Percentiles rank a stretch among this genome's conserved stretches.
Conservation (phyloP, 768 basidiomycete genomes). For the Phlegmacium glaucopus region DNA sequence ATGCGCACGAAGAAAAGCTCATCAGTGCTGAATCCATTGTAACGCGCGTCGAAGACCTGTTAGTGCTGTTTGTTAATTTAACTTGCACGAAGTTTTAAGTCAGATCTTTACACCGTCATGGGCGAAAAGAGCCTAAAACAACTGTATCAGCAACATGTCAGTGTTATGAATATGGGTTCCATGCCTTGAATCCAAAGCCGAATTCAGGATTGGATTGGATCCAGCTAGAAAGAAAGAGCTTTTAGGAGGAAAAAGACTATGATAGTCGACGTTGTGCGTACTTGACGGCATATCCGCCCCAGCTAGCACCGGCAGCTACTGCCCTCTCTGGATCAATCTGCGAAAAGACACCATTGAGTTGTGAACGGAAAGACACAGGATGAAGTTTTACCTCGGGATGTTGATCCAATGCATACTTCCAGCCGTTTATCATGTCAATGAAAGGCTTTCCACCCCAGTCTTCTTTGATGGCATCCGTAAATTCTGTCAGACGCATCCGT, state of each 20-base stretch:
- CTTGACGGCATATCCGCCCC: slow-evolving; percentile 91
- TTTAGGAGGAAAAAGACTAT: slow-evolving; percentile 4
- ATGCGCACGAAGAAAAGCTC: slow-evolving; percentile 81
- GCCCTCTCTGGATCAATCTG: slow-evolving; percentile 69
- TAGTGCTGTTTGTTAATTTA: neutral
- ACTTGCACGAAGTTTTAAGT: neutral
- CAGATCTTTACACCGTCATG: slow-evolving; percentile 75
- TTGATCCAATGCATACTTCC: slow-evolving; percentile 62
- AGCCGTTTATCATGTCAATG: slow-evolving; percentile 70
- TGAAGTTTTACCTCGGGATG: slow-evolving; percentile 58
- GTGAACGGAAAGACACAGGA: neutral
- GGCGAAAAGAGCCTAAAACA: slow-evolving; percentile 63
- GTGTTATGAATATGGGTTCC: neutral
- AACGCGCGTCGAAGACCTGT: slow-evolving; percentile 71
- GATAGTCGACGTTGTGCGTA: slow-evolving; percentile 25
- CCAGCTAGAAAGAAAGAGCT: slow-evolving; percentile 55
- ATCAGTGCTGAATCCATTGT: slow-evolving; percentile 87
- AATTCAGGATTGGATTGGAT: slow-evolving; percentile 93
- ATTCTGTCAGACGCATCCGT: slow-evolving; percentile 38
- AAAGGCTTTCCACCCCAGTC: slow-evolving; percentile 91
- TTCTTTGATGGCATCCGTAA: slow-evolving; percentile 76
- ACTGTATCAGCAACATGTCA: neutral
- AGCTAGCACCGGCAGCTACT: slow-evolving; percentile 79
- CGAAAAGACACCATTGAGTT: neutral
- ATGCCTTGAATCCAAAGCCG: slow-evolving; percentile 78